Evolutionary conservation across 1,284 basidiomycete genomes (phyloP), one percentile per base, ranked within the genome.

Genomic region (Melampsora americana): DNA sequence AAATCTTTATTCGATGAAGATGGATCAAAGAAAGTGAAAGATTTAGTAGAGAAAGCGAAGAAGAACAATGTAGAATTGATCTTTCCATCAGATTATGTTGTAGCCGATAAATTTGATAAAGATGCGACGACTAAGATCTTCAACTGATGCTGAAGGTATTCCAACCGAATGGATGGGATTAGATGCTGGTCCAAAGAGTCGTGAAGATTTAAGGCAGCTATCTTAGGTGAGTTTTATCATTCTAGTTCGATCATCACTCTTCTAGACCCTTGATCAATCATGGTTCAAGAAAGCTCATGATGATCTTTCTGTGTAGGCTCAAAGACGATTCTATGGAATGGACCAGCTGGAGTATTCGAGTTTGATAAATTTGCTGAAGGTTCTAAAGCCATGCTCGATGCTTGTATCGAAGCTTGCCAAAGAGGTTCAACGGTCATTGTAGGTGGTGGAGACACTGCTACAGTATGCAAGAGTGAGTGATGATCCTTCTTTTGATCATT

Each of bases 301-400:
- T 26, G 7, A 9, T 30, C 3, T 56, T n/a, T 82, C 59, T 79
- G 80, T 72, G 30, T 20, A 73, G 70, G 70, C 62, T 73, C 93
- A 78, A 98, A 95, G 88, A 99, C 96, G 65, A 95, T 99, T 83
- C 89, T 99, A 77, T 99, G 95, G 95, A 99, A 99, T 83, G 95
- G 93, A 68, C 95, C 95, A 56, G 92, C 95, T 62, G 95, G 95
- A 81, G 95, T 99, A 44, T 99, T 99, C 84, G 95, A 99, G 85
- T 96, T 98, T 86, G 88, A 91, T 68, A 89, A 89, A 65, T 99
- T 98, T 81, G 91, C 94, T 11, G 86, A 86, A 60, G 95, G 95
- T 64, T 96, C 94, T 23, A 88, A 89, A 83, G 85, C 90, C 23
- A 89, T 97, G 77, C 89, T 99, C 53, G 89, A 93, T 77, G 93